Base-by-base conservation (phyloP, 352 stramenopile species). In the Pythium rhizo-oryzae region DNA sequence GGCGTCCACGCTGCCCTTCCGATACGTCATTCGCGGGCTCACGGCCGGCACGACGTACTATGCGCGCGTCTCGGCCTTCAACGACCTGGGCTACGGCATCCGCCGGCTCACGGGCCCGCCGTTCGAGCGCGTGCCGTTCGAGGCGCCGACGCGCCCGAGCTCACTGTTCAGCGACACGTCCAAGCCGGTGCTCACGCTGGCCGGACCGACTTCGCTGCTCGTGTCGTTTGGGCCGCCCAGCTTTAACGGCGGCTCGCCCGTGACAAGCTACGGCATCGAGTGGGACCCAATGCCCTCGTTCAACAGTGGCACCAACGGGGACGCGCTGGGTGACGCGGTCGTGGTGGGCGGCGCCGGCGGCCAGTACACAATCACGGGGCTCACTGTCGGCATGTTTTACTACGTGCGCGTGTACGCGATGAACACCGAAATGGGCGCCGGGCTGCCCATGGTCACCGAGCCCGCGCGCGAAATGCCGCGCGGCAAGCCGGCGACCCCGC, bases 241-340 rank as follows among this genome's bases (percentile, higher is more conserved):
- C 8, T 97, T 98, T 65, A 79, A 90, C 54, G 97, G 96, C 8
- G 97, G 97, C 30, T 82, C 87, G 2, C 70, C 77, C 5, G 76
- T 99, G 23, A 97, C 88, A 6, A 77, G 84, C 5, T 98, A 97
- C 74, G 82, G 84, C 52, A 90, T 99, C 59, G 93, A 98, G 69
- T 97, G 94, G 79, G 95, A 99, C 52, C 72, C 79, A 0, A 83
- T 76, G 54, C 49, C 79, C 6, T 69, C 77, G 8, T 98, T 98
- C 61, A 80, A 96, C 41, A 92, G 75, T 30, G 86, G 84, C 2
- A 49, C 50, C 0, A 87, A 84, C 13, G 85, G 84, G 8, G 78
- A 90, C 53, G 74, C 86, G 0, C 68, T 93, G 2, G 78, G 72
- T 0, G 72, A 89, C 57, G 63, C 65, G 2, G 73, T 87, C 2